Conservation (phyloP, 208 protist species). For the Crithidia fasciculata region DNA sequence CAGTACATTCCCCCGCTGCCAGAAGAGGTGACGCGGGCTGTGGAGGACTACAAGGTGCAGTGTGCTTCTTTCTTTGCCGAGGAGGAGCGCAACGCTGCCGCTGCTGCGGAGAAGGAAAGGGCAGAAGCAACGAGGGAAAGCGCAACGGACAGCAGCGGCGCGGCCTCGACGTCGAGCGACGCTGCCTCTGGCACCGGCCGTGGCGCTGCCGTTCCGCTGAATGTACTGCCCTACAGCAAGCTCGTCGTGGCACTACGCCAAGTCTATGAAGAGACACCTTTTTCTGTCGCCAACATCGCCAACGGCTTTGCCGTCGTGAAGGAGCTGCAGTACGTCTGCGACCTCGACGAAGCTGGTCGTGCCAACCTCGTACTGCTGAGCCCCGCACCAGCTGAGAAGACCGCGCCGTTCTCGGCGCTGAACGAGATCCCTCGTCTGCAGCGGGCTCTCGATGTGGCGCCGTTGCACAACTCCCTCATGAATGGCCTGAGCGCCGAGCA, state of each 20-base stretch:
- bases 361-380: constrained; percentile 18
- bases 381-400: background rate
- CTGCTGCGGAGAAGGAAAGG: background rate
- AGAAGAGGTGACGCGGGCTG: constrained; percentile 21
- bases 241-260: constrained; percentile 46
- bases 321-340: constrained; percentile 69
- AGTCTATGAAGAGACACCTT: constrained; percentile 68
- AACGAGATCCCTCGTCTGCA: constrained; percentile 31
- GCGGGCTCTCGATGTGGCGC: constrained; percentile 43
- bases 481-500: constrained; percentile 56
- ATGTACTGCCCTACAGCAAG: constrained; percentile 45
- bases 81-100: background rate
- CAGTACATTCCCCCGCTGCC: constrained; percentile 66
- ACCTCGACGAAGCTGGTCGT: constrained; percentile 27
- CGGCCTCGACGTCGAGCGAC: background rate
- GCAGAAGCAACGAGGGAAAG: background rate
- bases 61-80: constrained; percentile 12
- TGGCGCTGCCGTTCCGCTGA: constrained; percentile 28
- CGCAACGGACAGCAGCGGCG: background rate
- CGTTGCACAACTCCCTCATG: constrained; percentile 55
- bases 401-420: constrained; percentile 5
- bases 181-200: constrained; percentile 7
- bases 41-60: constrained; percentile 27
- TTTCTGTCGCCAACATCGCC: constrained; percentile 64
- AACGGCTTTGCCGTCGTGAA: constrained; percentile 81